phyloP scores from a whole-genome alignment of 2,329 filamentous ascomycete species.

The Cytospora piceicola region DNA sequence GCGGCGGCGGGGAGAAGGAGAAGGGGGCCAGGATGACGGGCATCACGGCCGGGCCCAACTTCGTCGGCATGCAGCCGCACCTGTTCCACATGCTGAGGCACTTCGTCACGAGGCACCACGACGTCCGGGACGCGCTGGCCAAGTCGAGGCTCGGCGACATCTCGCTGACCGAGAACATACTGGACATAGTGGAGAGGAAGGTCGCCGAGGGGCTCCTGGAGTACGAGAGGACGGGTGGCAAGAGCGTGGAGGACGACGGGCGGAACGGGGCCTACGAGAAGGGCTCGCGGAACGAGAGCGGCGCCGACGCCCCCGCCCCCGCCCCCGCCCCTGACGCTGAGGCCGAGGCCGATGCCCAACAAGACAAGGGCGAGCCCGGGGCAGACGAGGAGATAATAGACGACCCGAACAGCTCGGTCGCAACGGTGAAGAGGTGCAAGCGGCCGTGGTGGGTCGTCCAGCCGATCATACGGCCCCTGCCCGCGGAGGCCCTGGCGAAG shows the following conservation, averaged over 20 bases:
- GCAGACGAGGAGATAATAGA: slow-evolving; percentile 42
- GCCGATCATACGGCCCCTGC: slow-evolving; percentile 82
- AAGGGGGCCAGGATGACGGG: slow-evolving; percentile 23
- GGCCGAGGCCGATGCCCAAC: slow-evolving; percentile 36
- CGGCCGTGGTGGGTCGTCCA: slow-evolving; percentile 91
- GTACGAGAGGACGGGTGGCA: slow-evolving; percentile 59
- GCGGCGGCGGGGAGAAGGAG: slow-evolving; percentile 38
- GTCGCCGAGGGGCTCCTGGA: slow-evolving; percentile 74
- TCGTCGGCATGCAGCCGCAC: slow-evolving; percentile 84
- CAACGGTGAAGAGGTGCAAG: slow-evolving; percentile 72
- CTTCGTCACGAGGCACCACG: slow-evolving; percentile 77
- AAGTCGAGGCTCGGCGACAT: slow-evolving; percentile 72
- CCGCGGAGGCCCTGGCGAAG: slow-evolving; percentile 83
- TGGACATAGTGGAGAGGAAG: slow-evolving; percentile 74
- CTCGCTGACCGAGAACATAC: slow-evolving; percentile 73
- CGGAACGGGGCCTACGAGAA: slow-evolving; percentile 37
- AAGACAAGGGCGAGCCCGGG: slow-evolving; percentile 34
- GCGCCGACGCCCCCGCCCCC: not conserved
- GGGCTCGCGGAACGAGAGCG: slow-evolving; percentile 19
- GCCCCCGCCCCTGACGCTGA: not conserved
- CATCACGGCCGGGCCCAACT: slow-evolving; percentile 56
- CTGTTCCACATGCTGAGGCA: slow-evolving; percentile 89
- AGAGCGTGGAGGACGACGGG: slow-evolving; percentile 46
- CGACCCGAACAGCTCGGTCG: slow-evolving; percentile 63
- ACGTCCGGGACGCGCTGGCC: slow-evolving; percentile 85